Evolutionary conservation across 306 rosid species (phyloP).

Genomic region (Morella rubra): DNA sequence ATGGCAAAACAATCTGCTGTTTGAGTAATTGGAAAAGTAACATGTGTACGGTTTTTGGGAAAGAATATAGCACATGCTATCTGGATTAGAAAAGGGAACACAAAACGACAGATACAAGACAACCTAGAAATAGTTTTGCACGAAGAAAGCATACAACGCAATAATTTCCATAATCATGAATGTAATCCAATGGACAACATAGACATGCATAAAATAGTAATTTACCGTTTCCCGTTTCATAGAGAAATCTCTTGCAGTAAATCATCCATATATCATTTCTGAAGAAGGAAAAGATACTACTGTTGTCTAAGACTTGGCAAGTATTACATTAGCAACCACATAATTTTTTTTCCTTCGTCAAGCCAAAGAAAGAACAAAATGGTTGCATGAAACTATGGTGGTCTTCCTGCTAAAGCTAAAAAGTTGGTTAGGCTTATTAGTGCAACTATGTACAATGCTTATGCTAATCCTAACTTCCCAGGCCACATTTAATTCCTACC

Average conservation of each 20-base stretch:
- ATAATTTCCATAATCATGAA: background rate
- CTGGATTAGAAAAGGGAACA: slow-evolving; percentile 14
- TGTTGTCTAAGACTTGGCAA: background rate
- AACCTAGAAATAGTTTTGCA: slow-evolving; percentile 2
- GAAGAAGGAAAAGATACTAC: background rate
- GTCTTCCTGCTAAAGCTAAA: background rate
- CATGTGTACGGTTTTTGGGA: background rate
- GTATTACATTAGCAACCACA: background rate
- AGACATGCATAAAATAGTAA: background rate
- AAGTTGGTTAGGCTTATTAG: background rate
- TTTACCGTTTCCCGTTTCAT: background rate
- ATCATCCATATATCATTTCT: background rate
- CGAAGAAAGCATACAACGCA: background rate
- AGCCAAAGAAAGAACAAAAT: background rate
- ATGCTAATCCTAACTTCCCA: background rate
- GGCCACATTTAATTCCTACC: background rate
- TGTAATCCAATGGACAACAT: background rate
- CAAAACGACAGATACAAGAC: background rate
- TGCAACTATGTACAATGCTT: background rate
- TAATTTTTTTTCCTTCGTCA: background rate
- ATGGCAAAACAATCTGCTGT: slow-evolving; percentile 33
- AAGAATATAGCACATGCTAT: background rate
- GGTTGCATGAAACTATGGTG: background rate
- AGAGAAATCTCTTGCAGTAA: background rate
- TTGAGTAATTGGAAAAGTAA: slow-evolving; percentile 3